phyloP scores from a whole-genome alignment of 345 rosid genomes.

The Microcos paniculata region DNA sequence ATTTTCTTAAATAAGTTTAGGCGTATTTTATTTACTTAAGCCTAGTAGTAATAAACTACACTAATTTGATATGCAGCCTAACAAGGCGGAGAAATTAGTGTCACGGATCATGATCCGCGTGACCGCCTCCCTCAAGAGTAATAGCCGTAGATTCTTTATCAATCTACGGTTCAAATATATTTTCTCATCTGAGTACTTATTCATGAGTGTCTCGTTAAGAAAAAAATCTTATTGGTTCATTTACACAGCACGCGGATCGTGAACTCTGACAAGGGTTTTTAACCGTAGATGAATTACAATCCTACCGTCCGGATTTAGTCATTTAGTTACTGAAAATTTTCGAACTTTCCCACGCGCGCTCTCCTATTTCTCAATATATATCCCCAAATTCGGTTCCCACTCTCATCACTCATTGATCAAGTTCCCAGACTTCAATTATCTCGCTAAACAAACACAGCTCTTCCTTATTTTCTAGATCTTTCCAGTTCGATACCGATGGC shows the following conservation, averaged over 20 bases:
- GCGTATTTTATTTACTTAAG: no score
- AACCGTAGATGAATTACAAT: neutral
- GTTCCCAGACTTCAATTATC: no score
- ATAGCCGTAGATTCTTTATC: no score
- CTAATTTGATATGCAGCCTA: no score
- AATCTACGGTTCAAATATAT: no score
- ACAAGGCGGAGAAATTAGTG: no score
- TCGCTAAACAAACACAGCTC: neutral
- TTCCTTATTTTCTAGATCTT: neutral
- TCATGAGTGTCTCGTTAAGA: neutral
- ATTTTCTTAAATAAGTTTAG: no score
- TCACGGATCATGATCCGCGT: no score
- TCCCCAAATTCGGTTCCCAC: neutral
- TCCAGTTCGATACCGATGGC: constrained; percentile 29
- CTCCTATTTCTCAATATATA: neutral
- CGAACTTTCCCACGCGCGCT: neutral
- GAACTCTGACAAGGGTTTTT: neutral
- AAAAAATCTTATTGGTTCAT: neutral
- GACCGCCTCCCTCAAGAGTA: no score
- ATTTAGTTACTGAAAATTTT: neutral
- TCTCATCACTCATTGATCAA: neutral
- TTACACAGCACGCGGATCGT: neutral
- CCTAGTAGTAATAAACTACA: no score
- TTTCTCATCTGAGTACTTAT: no score
- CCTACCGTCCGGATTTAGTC: neutral